Evolutionary conservation across 129 eudicot species (phyloP), one percentile per base, ranked within the genome.

Genomic region (Pseudognaphalium luteoalbum): DNA sequence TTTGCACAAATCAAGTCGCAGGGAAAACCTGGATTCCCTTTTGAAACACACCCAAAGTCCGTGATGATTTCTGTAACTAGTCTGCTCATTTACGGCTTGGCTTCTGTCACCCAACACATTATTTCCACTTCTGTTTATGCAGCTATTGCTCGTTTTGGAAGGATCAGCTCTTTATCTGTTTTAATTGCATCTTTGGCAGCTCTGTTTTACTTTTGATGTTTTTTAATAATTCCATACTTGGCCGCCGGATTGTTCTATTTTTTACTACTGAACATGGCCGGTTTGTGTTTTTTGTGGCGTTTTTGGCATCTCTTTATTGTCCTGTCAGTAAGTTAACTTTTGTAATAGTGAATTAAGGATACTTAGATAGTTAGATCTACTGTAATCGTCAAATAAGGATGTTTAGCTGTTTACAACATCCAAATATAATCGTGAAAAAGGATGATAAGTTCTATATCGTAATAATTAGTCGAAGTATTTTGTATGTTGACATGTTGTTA

Each of bases 31-130:
- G 66, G 6, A 25, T 61, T 61, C 6, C 35, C 66, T 8, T 61
- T 61, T 3, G 33, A 28, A 61, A 61, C 35, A 0, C 66, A 61
- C 35, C 66, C 66, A 19, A 2, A 12, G 1, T 4, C 16, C 16
- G 8, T 60, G 16, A 60, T 21, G 59, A 14, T 74, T 9, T 21
- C 54, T 4, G n/a, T 74, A 37, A 61, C 70, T 3, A 60, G 80
- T 66, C 74, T 76, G 5, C 80, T 57, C 7, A 9, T 22, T 0
- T 76, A 66, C 3, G 80, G 74, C 7, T 33, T 76, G 28, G 66
- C 58, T 56, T 54, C 58, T 10, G 58, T 12, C 2, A 30, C 28
- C 15, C 29, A 76, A 67, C 67, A 19, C 32, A 34, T 35, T 14
- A 0, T 76, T 35, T 76, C 29, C 0, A 3, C 17, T 37, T 67